Conservation (phyloP, 441 rosid genomes). For the Croton setiger region DNA sequence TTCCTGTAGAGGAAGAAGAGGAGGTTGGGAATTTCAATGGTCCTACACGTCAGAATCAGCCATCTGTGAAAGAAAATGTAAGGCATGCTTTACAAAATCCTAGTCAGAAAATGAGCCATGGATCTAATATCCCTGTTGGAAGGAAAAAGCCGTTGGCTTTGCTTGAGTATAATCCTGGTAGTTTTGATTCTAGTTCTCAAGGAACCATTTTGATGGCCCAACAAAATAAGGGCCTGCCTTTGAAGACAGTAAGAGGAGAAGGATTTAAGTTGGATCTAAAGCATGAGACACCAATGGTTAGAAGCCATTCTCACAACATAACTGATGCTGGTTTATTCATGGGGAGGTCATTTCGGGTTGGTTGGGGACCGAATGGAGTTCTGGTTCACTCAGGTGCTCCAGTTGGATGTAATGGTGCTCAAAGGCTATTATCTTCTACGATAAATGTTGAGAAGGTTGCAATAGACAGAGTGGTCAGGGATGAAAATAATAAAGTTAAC, state of each 20-base stretch:
- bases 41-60: slow-evolving; percentile 23
- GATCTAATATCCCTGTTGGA: slow-evolving; percentile 40
- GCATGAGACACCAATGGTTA: slow-evolving; percentile 61
- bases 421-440: slow-evolving; percentile 59
- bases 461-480: slow-evolving; percentile 74
- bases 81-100: slow-evolving; percentile 45
- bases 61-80: slow-evolving; percentile 40
- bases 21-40: slow-evolving; percentile 43
- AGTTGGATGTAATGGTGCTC: slow-evolving; percentile 50
- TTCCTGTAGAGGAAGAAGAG: slow-evolving; percentile 50
- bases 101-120: slow-evolving; percentile 45
- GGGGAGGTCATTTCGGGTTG: slow-evolving; percentile 97
- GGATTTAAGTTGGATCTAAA: slow-evolving; percentile 80
- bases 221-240: slow-evolving; percentile 59
- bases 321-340: slow-evolving; percentile 96
- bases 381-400: slow-evolving; percentile 80
- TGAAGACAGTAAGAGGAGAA: slow-evolving; percentile 43
- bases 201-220: slow-evolving; percentile 75
- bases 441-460: slow-evolving; percentile 81
- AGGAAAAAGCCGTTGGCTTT: slow-evolving; percentile 77
- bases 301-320: slow-evolving; percentile 67
- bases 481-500: slow-evolving; percentile 59
- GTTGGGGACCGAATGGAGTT: slow-evolving; percentile 97
- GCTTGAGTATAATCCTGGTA: slow-evolving; percentile 73
- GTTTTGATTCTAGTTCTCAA: slow-evolving; percentile 44